phyloP scores from a whole-genome alignment of 2,329 filamentous ascomycete genomes.

The Penicillium sclerotiorum region DNA sequence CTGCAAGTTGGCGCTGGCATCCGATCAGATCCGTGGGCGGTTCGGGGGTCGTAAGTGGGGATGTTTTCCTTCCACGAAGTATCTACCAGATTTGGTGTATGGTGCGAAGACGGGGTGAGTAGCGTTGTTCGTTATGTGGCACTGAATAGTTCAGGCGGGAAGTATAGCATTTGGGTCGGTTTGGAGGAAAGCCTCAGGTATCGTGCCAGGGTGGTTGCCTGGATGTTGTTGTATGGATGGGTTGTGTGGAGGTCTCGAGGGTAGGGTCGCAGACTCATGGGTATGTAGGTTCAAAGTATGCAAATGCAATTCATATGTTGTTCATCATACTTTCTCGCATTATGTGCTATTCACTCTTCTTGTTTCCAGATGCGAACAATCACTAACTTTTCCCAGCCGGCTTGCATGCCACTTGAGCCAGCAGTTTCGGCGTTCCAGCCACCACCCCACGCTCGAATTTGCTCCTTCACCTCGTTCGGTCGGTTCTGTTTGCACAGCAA shows the following conservation, averaged over 20 bases:
- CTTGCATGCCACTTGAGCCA: constrained; percentile 79
- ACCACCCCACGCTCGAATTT: constrained; percentile 59
- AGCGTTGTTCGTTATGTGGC: no score
- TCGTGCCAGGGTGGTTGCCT: no score
- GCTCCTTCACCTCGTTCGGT: constrained; percentile 70
- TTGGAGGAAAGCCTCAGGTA: no score
- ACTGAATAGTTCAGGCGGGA: no score
- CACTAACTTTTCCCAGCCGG: constrained; percentile 92
- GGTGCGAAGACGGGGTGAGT: no score
- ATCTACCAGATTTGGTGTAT: no score
- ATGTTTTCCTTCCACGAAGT: no score
- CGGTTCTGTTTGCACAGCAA: constrained; percentile 89
- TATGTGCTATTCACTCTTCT: not conserved
- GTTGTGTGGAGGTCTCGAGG: no score
- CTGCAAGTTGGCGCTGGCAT: not conserved
- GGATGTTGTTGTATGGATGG: no score
- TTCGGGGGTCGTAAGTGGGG: no score
- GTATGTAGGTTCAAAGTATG: not conserved
- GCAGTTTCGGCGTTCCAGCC: constrained; percentile 78
- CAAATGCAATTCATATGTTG: not conserved
- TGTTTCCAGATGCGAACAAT: constrained; percentile 85
- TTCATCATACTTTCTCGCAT: not conserved
- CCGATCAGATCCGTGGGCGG: not conserved
- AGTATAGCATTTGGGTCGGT: no score
- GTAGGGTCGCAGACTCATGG: no score